These are phyloP conservation scores for Boletellus sp. DNA, from an alignment of 1,284 basidiomycete species.

Conservation along the genomic window DNA sequence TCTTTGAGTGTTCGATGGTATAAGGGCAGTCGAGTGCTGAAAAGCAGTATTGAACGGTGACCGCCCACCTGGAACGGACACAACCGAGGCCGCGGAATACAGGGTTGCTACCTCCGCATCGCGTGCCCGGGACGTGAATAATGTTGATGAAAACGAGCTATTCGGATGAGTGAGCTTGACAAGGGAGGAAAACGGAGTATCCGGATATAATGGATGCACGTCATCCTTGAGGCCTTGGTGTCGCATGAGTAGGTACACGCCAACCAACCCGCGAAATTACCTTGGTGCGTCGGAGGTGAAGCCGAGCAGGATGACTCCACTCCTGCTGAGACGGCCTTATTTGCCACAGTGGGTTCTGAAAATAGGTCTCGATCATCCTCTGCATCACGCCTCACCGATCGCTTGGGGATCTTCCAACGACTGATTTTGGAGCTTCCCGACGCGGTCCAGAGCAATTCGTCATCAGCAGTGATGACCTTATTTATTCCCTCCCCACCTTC, in stretches of 20 bases:
- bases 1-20: constrained; percentile 34
- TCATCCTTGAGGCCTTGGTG: constrained; percentile 22
- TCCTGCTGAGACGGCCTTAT: constrained; percentile 21
- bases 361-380: constrained; percentile 14
- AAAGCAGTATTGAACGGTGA: constrained; percentile 37
- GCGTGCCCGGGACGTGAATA: constrained; percentile 37
- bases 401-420: constrained; percentile 60
- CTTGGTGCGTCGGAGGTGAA: constrained; percentile 15
- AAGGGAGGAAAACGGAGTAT: constrained; percentile 74
- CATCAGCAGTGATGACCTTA: constrained; percentile 82
- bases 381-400: constrained; percentile 7
- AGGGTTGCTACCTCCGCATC: constrained; percentile 81
- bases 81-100: constrained; percentile 77
- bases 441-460: constrained; percentile 89
- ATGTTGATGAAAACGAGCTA: constrained; percentile 56
- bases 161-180: constrained; percentile 77
- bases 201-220: constrained; percentile 25
- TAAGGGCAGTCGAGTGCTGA: constrained; percentile 36
- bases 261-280: constrained; percentile 13
- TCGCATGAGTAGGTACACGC: constrained; percentile 11
- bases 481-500: constrained; percentile 67
- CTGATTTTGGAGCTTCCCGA: constrained; percentile 77
- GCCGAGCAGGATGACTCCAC: constrained; percentile 15
- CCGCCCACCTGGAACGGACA: constrained; percentile 55
- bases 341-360: constrained; percentile 15